These are phyloP conservation scores for Paraphoma sp. DNA, from an alignment of 2,329 filamentous ascomycete genomes.

Conservation along the genomic window DNA sequence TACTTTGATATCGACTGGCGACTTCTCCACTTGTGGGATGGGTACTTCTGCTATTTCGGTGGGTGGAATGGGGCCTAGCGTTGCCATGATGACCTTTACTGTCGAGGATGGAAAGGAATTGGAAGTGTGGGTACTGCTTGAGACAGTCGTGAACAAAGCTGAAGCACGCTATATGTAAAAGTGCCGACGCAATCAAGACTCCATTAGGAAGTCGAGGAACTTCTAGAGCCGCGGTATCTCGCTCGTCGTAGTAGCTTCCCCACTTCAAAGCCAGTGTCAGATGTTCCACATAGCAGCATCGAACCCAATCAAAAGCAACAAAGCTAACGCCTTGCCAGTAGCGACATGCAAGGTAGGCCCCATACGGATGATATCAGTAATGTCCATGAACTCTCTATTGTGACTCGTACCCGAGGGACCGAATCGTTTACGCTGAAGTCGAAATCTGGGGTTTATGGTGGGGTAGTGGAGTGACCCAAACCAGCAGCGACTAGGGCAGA, in stretches of 20 bases:
- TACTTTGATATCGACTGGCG: slow-evolving; percentile 20
- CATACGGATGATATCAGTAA: neutral
- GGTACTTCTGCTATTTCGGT: slow-evolving; percentile 24
- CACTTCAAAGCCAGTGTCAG: neutral
- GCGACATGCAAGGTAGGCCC: neutral
- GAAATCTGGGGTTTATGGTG: neutral
- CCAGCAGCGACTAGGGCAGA: slow-evolving; percentile 4
- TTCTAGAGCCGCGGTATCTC: neutral
- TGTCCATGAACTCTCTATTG: neutral
- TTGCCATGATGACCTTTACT: slow-evolving; percentile 12
- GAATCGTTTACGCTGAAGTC: neutral
- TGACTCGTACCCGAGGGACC: slow-evolving; percentile 9
- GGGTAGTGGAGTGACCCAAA: neutral
- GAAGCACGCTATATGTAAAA: neutral
- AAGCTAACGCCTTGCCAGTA: neutral
- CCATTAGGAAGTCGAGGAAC: neutral
- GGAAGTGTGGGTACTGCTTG: neutral
- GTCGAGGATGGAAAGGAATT: neutral
- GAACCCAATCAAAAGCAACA: neutral
- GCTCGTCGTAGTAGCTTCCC: neutral
- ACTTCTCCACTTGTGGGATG: slow-evolving; percentile 19
- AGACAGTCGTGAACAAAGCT: neutral
- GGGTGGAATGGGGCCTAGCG: slow-evolving; percentile 15
- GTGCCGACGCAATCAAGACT: neutral
- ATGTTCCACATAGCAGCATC: neutral